Percentiles rank a stretch among this genome's conserved stretches.
phyloP scores from a whole-genome alignment of 345 rosid species.

The Dovyalis caffra region DNA sequence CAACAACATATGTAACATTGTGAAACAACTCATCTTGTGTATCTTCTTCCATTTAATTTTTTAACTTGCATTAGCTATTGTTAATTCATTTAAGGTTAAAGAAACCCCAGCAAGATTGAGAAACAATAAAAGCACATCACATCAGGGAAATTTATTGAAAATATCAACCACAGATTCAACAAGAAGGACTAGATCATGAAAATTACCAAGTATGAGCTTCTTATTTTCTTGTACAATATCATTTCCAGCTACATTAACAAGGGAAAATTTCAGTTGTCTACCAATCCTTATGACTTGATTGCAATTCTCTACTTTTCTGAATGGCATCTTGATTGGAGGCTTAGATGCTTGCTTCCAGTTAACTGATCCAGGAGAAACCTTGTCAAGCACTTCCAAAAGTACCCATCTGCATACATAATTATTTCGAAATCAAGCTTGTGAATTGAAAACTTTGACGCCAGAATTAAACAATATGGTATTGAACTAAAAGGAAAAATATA shows the following conservation, averaged over 20 bases:
- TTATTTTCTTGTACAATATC: constrained; percentile 94
- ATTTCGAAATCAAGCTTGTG: background rate
- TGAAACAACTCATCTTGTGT: background rate
- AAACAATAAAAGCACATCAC: background rate
- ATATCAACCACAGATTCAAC: background rate
- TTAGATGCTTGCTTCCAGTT: constrained; percentile 91
- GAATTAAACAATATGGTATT: background rate
- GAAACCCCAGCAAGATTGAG: background rate
- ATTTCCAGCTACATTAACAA: constrained; percentile 86
- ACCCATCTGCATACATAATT: constrained; percentile 59
- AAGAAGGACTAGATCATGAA: background rate
- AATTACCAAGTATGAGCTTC: constrained; percentile 89
- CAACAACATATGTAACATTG: background rate
- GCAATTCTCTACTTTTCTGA: constrained; percentile 92
- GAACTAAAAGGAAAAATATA: background rate
- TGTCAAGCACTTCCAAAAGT: constrained; percentile 90
- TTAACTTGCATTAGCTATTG: background rate
- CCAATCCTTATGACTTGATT: constrained; percentile 89
- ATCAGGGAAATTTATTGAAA: background rate
- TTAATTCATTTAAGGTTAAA: background rate
- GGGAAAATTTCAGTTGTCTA: constrained; percentile 67
- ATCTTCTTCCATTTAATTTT: background rate
- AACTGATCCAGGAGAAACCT: constrained; percentile 73
- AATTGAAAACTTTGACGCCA: background rate
- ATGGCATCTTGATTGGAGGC: constrained; percentile 96